Conservation (phyloP, 768 basidiomycete species). For the Boletellus emodensis region DNA sequence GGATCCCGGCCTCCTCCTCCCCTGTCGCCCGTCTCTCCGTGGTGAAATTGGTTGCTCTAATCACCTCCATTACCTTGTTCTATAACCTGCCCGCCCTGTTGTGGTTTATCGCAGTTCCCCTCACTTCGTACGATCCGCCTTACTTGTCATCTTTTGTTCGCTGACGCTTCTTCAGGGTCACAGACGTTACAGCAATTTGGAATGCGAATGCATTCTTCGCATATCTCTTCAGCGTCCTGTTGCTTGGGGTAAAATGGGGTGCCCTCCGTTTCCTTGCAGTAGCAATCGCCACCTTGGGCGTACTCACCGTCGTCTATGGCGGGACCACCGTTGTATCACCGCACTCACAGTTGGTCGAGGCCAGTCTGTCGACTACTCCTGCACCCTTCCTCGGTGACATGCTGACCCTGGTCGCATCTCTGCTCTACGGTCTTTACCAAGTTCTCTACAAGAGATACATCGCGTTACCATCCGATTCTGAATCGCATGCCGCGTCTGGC, state of each 20-base stretch:
- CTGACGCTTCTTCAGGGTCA: constrained; percentile 47
- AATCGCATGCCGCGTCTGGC: constrained; percentile 36
- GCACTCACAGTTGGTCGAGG: constrained; percentile 12
- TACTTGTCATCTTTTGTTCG: not conserved
- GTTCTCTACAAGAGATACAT: constrained; percentile 81
- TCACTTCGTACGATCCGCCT: constrained; percentile 57
- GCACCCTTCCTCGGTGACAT: constrained; percentile 70
- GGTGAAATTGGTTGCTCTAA: constrained; percentile 33
- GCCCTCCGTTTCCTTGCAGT: constrained; percentile 66
- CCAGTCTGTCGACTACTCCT: constrained; percentile 22
- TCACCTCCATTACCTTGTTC: constrained; percentile 33
- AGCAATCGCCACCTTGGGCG: constrained; percentile 74
- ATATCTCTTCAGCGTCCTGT: constrained; percentile 76
- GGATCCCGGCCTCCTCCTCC: constrained; percentile 4
- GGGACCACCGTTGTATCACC: constrained; percentile 37
- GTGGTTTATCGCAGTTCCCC: constrained; percentile 70
- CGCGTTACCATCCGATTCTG: constrained; percentile 64
- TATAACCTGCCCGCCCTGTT: constrained; percentile 62
- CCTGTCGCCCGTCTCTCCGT: constrained; percentile 20
- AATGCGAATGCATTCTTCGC: constrained; percentile 91
- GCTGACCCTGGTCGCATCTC: constrained; percentile 66
- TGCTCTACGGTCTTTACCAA: constrained; percentile 75
- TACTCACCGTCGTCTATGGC: constrained; percentile 81
- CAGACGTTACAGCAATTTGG: constrained; percentile 85
- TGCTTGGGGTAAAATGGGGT: constrained; percentile 64